These are phyloP conservation scores for Fagopyrum homotropicum DNA, from an alignment of 148 eudicot species.

Conservation along the genomic window DNA sequence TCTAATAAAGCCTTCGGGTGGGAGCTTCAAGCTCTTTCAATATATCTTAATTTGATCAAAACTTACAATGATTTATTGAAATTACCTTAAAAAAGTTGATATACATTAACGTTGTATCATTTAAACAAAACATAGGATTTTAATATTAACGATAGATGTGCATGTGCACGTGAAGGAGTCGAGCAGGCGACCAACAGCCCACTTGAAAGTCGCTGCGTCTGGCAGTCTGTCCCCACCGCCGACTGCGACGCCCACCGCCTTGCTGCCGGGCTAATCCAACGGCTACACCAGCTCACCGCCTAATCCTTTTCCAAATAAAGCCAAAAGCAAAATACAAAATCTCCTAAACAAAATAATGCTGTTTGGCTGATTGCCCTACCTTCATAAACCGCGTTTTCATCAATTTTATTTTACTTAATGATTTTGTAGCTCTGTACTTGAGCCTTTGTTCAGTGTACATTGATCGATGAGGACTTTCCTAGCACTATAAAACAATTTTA, in stretches of 20 bases:
- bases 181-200: conserved; percentile 5
- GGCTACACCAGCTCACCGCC: conserved; percentile 6
- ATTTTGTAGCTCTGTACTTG: background rate
- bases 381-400: conserved; percentile 7
- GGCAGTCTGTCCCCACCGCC: conserved; percentile 10
- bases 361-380: background rate
- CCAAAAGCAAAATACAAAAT: background rate
- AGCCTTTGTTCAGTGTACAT: conserved; percentile 11
- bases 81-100: no score
- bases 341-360: background rate
- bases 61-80: no score
- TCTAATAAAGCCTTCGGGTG: no score
- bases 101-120: no score
- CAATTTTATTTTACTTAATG: background rate
- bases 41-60: no score
- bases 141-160: background rate
- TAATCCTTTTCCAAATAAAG: background rate
- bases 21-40: no score
- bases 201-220: background rate
- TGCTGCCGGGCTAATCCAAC: conserved; percentile 1
- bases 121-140: no score
- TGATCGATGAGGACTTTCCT: background rate
- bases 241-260: background rate
- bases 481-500: no score
- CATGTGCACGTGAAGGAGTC: background rate